A percentile compares a stretch with the other conserved stretches of the same genome.
Conservation (phyloP, 2,329 filamentous ascomycete genomes). For the Clarireedia sp. region DNA sequence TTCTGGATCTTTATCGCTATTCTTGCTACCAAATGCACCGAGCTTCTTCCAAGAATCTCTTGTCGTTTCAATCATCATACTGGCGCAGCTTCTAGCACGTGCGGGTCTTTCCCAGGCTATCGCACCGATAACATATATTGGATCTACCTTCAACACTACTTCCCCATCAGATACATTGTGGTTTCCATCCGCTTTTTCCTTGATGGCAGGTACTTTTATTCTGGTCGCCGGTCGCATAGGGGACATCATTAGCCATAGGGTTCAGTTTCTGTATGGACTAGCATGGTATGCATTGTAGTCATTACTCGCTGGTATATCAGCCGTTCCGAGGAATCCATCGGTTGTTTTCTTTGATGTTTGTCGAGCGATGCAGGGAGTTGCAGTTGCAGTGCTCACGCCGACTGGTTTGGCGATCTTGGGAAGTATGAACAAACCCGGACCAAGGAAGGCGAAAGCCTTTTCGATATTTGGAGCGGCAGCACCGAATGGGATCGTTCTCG, state of each 20-base stretch:
- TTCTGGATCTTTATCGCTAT: background rate
- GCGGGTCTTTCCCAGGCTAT: background rate
- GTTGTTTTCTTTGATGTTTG: slow-evolving; percentile 36
- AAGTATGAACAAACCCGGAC: slow-evolving; percentile 43
- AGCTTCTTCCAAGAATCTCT: background rate
- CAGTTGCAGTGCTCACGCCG: slow-evolving; percentile 54
- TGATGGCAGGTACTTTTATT: slow-evolving; percentile 50
- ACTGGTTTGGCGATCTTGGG: slow-evolving; percentile 58
- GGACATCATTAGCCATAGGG: slow-evolving; percentile 50
- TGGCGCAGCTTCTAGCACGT: background rate
- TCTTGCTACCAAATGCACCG: background rate
- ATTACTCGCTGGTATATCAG: slow-evolving; percentile 19
- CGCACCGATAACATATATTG: background rate
- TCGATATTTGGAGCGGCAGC: slow-evolving; percentile 38
- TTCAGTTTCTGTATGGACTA: slow-evolving; percentile 43
- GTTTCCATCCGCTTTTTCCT: slow-evolving; percentile 5
- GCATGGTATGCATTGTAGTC: slow-evolving; percentile 15
- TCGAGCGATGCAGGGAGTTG: slow-evolving; percentile 50
- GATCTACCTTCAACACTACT: background rate
- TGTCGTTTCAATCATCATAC: background rate
- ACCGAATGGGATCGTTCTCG: slow-evolving; percentile 37
- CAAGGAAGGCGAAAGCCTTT: slow-evolving; percentile 53
- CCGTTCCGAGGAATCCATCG: slow-evolving; percentile 3
- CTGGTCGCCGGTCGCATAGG: slow-evolving; percentile 49
- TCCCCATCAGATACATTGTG: background rate